A percentile compares a stretch with the other conserved stretches of the same genome.
These are phyloP conservation scores for Ballota nigra DNA, from an alignment of 257 asterid genomes.

Conservation along the genomic window DNA sequence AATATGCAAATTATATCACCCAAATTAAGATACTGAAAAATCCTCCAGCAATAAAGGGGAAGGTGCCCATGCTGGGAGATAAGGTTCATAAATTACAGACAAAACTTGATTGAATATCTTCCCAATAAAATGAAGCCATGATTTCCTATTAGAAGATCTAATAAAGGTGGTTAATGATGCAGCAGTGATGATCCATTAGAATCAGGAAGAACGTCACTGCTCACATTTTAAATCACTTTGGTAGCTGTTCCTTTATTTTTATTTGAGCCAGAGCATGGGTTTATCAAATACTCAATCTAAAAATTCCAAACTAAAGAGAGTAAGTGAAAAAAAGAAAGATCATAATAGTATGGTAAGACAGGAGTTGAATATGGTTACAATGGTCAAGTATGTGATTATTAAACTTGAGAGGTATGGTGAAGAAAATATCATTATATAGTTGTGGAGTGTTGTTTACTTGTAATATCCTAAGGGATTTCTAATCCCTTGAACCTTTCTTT, in stretches of 20 bases:
- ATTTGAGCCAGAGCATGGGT: background rate
- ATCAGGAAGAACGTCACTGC: background rate
- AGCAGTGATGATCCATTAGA: background rate
- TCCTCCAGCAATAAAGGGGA: background rate
- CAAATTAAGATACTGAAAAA: background rate
- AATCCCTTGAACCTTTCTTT: too few species aligned
- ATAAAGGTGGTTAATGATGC: background rate
- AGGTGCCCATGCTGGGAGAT: background rate
- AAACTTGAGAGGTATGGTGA: background rate
- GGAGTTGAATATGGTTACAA: background rate
- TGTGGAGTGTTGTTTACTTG: too few species aligned
- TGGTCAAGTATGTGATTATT: background rate
- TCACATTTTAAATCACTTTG: background rate
- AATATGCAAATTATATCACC: background rate
- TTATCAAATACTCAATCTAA: conserved; percentile 1
- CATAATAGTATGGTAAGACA: background rate
- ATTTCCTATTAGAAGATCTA: background rate
- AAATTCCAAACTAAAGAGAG: background rate
- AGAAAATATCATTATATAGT: background rate
- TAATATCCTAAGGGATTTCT: too few species aligned
- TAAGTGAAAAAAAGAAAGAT: background rate
- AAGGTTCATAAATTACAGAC: background rate
- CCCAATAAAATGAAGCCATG: background rate
- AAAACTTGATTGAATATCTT: background rate
- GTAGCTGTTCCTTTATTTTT: background rate